A percentile compares a stretch with the other conserved stretches of the same genome.
phyloP scores from a whole-genome alignment of 2,329 filamentous ascomycete species.

The Neocatenulostroma microsporum region DNA sequence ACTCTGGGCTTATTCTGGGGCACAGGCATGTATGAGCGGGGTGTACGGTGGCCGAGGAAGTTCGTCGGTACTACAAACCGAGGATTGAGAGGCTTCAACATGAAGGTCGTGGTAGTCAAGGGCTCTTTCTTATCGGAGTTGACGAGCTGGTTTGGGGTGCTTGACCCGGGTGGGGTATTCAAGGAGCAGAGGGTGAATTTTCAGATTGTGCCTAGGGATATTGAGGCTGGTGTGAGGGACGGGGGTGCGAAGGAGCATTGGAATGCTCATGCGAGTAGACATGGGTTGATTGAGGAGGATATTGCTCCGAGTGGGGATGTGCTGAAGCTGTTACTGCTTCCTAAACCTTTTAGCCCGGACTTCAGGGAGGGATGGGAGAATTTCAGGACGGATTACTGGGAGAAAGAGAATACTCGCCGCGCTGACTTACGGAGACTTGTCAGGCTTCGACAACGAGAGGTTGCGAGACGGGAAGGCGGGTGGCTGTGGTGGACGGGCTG shows the following conservation, averaged over 20 bases:
- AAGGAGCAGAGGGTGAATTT: constrained; percentile 28
- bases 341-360: constrained; percentile 89
- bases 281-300: constrained; percentile 66
- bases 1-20: constrained; percentile 84
- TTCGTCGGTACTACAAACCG: constrained; percentile 88
- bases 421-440: constrained; percentile 64
- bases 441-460: constrained; percentile 57
- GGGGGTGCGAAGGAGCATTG: constrained; percentile 50
- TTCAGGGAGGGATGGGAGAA: constrained; percentile 97
- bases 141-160: constrained; percentile 42
- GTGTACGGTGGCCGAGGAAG: constrained; percentile 84
- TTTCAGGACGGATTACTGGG: constrained; percentile 93
- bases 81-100: constrained; percentile 85
- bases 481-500: constrained; percentile 87
- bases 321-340: constrained; percentile 79
- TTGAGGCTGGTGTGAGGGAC: constrained; percentile 31
- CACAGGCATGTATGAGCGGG: constrained; percentile 92
- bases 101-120: constrained; percentile 85
- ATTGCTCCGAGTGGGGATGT: constrained; percentile 83
- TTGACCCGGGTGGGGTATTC: constrained; percentile 28
- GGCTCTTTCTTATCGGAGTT: constrained; percentile 73
- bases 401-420: constrained; percentile 86
- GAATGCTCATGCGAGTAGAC: constrained; percentile 21
- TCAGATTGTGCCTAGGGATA: constrained; percentile 33
- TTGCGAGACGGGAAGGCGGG: constrained; percentile 61